phyloP scores from a whole-genome alignment of 306 rosid species.

The Parietaria judaica region DNA sequence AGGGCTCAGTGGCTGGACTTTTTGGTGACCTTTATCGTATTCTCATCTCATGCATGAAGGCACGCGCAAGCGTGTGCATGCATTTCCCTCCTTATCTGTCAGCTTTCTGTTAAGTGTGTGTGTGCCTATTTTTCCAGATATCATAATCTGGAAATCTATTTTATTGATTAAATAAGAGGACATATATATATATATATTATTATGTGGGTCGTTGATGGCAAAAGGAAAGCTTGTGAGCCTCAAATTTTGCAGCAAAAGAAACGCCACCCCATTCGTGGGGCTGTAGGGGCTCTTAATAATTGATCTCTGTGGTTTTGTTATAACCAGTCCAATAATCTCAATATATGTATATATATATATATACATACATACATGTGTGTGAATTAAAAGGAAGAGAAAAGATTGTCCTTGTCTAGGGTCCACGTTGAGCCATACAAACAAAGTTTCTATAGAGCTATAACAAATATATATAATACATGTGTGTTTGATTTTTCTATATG shows the following conservation, averaged over 20 bases:
- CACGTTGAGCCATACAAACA: background rate
- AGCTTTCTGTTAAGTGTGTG: background rate
- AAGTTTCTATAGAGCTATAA: too few relatives aligned
- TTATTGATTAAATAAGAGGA: too few relatives aligned
- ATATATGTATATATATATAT: too few relatives aligned
- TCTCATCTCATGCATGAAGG: background rate
- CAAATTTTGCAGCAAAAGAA: background rate
- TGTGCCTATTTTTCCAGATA: background rate
- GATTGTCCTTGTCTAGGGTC: background rate
- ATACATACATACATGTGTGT: too few relatives aligned
- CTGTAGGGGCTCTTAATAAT: background rate
- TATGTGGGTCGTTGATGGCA: background rate
- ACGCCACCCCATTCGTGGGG: slow-evolving; percentile 6
- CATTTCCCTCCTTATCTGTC: slow-evolving; percentile 3
- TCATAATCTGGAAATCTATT: too few relatives aligned
- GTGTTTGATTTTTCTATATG: too few relatives aligned
- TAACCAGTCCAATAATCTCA: background rate
- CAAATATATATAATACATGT: too few relatives aligned
- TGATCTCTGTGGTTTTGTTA: background rate
- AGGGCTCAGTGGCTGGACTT: background rate
- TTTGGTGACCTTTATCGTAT: background rate
- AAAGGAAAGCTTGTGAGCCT: slow-evolving; percentile 2
- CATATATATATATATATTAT: background rate
- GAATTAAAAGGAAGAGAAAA: background rate
- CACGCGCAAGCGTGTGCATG: slow-evolving; percentile 12